Evolutionary conservation across 345 rosid genomes (phyloP).

Genomic region (Salix exigua): DNA sequence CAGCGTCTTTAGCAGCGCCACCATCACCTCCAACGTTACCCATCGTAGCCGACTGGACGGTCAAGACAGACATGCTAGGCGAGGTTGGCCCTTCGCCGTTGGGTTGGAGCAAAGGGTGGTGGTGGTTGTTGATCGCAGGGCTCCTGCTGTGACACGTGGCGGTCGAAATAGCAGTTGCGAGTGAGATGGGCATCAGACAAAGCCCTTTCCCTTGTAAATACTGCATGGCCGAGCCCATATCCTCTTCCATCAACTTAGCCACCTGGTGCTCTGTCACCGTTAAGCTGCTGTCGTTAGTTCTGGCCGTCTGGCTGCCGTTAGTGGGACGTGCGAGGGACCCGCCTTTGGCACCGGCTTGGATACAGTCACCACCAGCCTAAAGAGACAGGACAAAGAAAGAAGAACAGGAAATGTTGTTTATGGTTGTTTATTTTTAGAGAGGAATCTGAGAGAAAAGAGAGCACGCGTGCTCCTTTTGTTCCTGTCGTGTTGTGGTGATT

Average conservation of each 20-base stretch:
- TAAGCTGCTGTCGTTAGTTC: slow-evolving; percentile 44
- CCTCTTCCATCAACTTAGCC: slow-evolving; percentile 93
- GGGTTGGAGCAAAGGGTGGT: slow-evolving; percentile 26
- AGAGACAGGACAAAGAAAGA: not conserved
- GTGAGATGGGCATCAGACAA: slow-evolving; percentile 93
- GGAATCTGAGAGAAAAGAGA: slow-evolving; percentile 49
- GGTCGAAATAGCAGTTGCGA: slow-evolving; percentile 87
- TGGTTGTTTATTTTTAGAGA: not conserved
- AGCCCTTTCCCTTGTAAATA: slow-evolving; percentile 95
- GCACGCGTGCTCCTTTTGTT: slow-evolving; percentile 76
- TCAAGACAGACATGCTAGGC: slow-evolving; percentile 69
- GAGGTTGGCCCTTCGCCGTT: slow-evolving; percentile 59
- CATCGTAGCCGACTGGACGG: slow-evolving; percentile 59
- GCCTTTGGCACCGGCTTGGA: slow-evolving; percentile 40
- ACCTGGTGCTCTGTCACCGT: slow-evolving; percentile 83
- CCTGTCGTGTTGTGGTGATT: slow-evolving; percentile 51
- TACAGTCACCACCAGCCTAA: slow-evolving; percentile 45
- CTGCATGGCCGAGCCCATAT: slow-evolving; percentile 99
- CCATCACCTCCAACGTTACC: slow-evolving; percentile 40
- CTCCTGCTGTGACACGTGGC: slow-evolving; percentile 43
- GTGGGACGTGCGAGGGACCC: slow-evolving; percentile 24
- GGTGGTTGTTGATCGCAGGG: slow-evolving; percentile 20
- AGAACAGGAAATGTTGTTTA: not conserved
- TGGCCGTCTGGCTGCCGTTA: slow-evolving; percentile 33
- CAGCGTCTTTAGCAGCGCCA: slow-evolving; percentile 56